phyloP scores from a whole-genome alignment of 495 filamentous ascomycete species.

The Aspergillus steynii region DNA sequence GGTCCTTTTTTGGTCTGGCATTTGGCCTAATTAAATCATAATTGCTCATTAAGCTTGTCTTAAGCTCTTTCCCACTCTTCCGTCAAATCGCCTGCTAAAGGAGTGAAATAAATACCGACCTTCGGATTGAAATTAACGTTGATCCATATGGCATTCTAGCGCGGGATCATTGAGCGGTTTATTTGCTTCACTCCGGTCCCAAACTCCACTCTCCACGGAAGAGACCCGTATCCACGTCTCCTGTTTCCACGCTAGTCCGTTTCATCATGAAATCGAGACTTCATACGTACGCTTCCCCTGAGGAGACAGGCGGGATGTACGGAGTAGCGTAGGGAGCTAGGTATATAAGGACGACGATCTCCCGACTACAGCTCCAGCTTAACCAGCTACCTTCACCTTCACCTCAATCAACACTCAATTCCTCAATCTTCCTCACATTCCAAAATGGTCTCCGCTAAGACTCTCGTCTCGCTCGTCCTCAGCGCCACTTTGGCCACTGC shows the following conservation, averaged over 20 bases:
- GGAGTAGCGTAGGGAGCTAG: background rate
- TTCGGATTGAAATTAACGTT: background rate
- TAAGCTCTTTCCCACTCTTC: no score
- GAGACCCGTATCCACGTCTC: background rate
- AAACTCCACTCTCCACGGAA: background rate
- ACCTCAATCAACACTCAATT: background rate
- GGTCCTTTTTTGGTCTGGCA: no score
- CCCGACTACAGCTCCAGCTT: background rate
- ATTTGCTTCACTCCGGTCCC: background rate
- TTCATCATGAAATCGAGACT: background rate
- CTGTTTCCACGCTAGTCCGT: background rate
- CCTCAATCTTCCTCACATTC: background rate
- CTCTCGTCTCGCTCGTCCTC: slow-evolving; percentile 17
- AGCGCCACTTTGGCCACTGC: slow-evolving; percentile 20
- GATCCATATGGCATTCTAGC: background rate
- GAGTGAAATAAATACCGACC: no score
- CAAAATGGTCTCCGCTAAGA: slow-evolving; percentile 25
- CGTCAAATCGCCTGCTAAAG: no score
- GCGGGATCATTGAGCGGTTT: background rate
- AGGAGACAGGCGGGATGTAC: background rate
- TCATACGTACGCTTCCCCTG: background rate
- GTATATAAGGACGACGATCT: background rate
- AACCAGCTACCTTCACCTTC: background rate
- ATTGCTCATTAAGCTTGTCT: no score
- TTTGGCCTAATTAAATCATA: no score